Percentiles rank a stretch among this genome's conserved stretches.
phyloP scores from a whole-genome alignment of 495 filamentous ascomycete species.

The Lophium mytilinum region DNA sequence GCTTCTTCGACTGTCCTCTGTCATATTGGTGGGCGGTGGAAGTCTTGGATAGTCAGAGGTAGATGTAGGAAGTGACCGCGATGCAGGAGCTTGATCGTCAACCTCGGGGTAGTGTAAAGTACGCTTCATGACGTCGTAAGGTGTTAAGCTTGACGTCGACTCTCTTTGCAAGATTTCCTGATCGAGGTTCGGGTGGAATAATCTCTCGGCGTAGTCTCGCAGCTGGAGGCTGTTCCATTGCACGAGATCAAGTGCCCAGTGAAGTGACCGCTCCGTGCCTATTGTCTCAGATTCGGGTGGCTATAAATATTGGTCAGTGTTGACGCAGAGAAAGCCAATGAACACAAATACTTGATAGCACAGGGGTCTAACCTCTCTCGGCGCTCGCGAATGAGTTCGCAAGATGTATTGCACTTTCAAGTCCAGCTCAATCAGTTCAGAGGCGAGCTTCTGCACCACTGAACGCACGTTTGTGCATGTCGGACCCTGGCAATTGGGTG shows the following conservation, averaged over 20 bases:
- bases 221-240: slow-evolving; percentile 24
- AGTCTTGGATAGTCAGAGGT: slow-evolving; percentile 7
- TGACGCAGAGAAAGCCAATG: background rate
- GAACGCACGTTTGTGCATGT: slow-evolving; percentile 15
- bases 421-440: slow-evolving; percentile 14
- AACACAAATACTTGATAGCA: no score
- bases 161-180: slow-evolving; percentile 6
- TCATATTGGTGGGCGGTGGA: background rate
- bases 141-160: background rate
- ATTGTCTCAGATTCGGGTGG: slow-evolving; percentile 6
- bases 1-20: slow-evolving; percentile 16
- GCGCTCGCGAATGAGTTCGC: slow-evolving; percentile 5
- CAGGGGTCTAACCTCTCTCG: slow-evolving; percentile 13
- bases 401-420: slow-evolving; percentile 12
- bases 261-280: slow-evolving; percentile 6
- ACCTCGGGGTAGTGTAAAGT: slow-evolving; percentile 10
- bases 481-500: slow-evolving; percentile 12
- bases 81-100: slow-evolving; percentile 14
- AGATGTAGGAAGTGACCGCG: slow-evolving; percentile 5
- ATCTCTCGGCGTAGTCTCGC: slow-evolving; percentile 1
- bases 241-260: slow-evolving; percentile 22
- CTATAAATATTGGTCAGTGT: slow-evolving; percentile 7
- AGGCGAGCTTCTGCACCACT: slow-evolving; percentile 20
- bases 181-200: slow-evolving; percentile 3
- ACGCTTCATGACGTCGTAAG: slow-evolving; percentile 12